Percentiles rank a stretch among this genome's conserved stretches.
These are phyloP conservation scores for Penicillium daleae DNA, from an alignment of 495 filamentous ascomycete genomes.

Conservation along the genomic window DNA sequence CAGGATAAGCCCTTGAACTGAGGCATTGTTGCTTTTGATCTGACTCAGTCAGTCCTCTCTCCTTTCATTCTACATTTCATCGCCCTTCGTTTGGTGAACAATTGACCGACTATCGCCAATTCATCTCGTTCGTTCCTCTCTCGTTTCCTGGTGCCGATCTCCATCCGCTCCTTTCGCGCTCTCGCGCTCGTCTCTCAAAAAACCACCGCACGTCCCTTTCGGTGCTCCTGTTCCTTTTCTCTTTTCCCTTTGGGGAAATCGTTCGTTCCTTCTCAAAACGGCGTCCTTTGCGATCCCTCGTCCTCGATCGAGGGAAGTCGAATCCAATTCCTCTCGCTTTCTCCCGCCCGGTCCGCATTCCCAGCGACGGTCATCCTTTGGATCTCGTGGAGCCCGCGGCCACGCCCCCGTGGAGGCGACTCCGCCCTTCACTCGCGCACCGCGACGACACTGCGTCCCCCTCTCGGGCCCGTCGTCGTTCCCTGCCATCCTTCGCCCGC, in stretches of 20 bases:
- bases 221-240: constrained; percentile 1
- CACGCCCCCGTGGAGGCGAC: constrained; percentile 33
- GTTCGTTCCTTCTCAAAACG: constrained; percentile 35
- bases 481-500: constrained; percentile 38
- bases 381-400: constrained; percentile 9
- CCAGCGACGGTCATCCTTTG: constrained; percentile 1
- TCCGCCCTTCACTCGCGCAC: constrained; percentile 33
- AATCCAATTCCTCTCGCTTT: constrained; percentile 28
- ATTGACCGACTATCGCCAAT: not conserved
- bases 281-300: constrained; percentile 35
- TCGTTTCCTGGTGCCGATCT: constrained; percentile 22
- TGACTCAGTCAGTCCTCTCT: not conserved
- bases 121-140: constrained; percentile 4
- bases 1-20: not conserved
- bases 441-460: constrained; percentile 33
- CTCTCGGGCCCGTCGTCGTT: constrained; percentile 33
- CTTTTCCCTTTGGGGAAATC: constrained; percentile 2
- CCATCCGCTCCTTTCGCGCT: too few relatives aligned
- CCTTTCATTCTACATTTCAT: constrained; percentile 10
- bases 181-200: not conserved
- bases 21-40: not conserved
- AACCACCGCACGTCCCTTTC: constrained; percentile 7
- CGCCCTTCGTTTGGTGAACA: not conserved
- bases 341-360: constrained; percentile 25
- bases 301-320: constrained; percentile 39